Base-by-base conservation (phyloP, 176 grass and related monocot genomes). In the Ensete glaucum region DNA sequence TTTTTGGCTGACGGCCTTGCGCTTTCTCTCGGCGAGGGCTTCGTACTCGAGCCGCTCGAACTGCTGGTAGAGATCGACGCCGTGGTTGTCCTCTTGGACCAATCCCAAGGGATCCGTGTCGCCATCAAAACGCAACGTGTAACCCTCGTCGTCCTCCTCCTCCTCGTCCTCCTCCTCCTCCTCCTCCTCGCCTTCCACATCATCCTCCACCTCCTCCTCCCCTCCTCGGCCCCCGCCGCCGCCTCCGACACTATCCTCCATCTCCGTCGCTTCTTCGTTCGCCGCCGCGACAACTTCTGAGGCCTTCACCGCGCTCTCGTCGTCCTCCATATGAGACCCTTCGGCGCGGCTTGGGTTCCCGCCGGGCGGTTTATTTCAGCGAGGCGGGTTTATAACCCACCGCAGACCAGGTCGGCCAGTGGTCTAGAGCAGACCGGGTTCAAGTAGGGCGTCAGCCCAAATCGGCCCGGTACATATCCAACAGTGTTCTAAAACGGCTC, bases 31-130 rank as follows among this genome's bases (percentile, higher is more conserved):
- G 0, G 84, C 82, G n/a, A 98, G 64, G 11, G 67, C 88, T 78
- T 98, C 84, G 27, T 89, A 85, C 64, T 91, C 88, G 1, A 87
- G 84, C 76, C 64, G 76, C 64, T 87, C 85, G 54, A 87, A 83
- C 19, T 74, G 76, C 20, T 64, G 80, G 76, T 82, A 87, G 57
- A 87, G 76, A 15, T 87, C 85, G 19, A 87, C 77, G 21, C 85
- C 80, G 49, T 80, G 51, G 11, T 73, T 43, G 15, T 67, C 71
- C 19, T 23, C 71, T 48, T 87, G 73, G 71, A 78, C 72, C 54
- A 87, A 70, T 48, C 79, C 76, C 11, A 87, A 58, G 4, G 85
- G 85, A 53, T 87, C 68, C 9, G 62, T 83, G 49, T 78, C 76
- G 5, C 75, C 81, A 34, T 62, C 72, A 50, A 87, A 87, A 23